A percentile compares a stretch with the other conserved stretches of the same genome.
Evolutionary conservation across 2,329 filamentous ascomycete species (phyloP).

Genomic region (Pseudopyrenochaeta lycopersici): DNA sequence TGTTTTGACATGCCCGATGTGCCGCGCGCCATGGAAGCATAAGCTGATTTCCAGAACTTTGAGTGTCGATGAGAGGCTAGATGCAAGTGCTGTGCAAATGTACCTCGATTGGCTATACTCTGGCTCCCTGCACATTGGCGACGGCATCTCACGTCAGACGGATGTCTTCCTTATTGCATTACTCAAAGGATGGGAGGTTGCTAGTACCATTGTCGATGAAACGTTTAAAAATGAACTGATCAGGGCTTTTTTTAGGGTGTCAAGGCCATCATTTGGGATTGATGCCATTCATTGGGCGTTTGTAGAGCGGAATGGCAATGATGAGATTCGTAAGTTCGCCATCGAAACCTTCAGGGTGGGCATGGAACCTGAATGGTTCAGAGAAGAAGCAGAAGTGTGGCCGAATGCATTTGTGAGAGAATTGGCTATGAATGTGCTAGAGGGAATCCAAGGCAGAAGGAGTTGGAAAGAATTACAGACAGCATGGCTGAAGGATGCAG

Average conservation of each 20-base stretch:
- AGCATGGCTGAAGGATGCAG: too few species aligned
- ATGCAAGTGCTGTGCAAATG: conserved; percentile 5
- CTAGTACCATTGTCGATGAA: not conserved
- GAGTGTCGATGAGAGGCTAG: not conserved
- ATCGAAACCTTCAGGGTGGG: not conserved
- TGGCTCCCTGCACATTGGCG: not conserved
- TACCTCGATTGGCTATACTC: conserved; percentile 29
- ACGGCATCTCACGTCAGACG: not conserved
- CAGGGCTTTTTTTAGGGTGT: not conserved
- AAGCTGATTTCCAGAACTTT: not conserved
- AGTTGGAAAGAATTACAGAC: not conserved
- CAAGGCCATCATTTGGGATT: not conserved
- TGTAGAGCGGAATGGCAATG: not conserved
- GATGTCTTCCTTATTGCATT: conserved; percentile 4
- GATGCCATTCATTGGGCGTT: not conserved
- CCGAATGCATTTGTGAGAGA: conserved; percentile 1
- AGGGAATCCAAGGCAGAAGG: not conserved
- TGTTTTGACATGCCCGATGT: conserved; percentile 30
- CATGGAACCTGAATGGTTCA: conserved; percentile 3
- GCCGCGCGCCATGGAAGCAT: conserved; percentile 17
- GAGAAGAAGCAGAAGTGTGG: conserved; percentile 2
- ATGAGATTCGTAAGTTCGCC: not conserved
- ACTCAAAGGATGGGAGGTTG: conserved; percentile 5
- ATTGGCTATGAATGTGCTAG: not conserved
- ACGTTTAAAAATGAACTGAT: not conserved